These are phyloP conservation scores for Colletotrichum trifolii DNA, from an alignment of 2,329 filamentous ascomycete species.

Conservation along the genomic window DNA sequence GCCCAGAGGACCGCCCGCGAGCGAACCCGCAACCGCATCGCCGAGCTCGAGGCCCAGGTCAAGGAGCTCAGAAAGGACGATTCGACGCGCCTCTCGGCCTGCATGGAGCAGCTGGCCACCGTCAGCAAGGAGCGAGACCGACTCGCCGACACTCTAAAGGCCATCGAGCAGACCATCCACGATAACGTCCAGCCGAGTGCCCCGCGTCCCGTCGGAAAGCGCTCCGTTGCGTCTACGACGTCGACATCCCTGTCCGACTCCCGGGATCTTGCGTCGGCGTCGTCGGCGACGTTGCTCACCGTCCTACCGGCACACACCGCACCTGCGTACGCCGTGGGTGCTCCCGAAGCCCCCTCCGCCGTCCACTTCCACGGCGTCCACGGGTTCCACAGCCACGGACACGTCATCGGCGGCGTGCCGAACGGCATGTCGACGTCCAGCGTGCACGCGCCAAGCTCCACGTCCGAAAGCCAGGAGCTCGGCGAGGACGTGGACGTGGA, in stretches of 20 bases:
- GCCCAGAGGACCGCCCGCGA: constrained; percentile 46
- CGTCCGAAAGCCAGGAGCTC: constrained; percentile 26
- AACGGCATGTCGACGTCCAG: constrained; percentile 4
- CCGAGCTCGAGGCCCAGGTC: constrained; percentile 45
- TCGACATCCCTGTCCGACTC: constrained; percentile 13
- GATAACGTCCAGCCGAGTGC: constrained; percentile 24
- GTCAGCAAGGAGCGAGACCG: constrained; percentile 42
- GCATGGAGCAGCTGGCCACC: constrained; percentile 42
- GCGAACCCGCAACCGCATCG: constrained; percentile 45
- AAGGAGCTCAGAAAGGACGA: constrained; percentile 41
- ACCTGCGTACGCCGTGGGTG: constrained; percentile 1
- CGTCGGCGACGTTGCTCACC: not conserved
- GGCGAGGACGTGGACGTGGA: constrained; percentile 13
- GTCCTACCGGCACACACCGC: not conserved
- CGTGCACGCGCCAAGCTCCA: constrained; percentile 22
- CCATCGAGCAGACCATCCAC: constrained; percentile 36
- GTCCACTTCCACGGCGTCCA: not conserved
- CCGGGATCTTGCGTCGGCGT: not conserved
- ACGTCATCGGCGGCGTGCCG: constrained; percentile 7
- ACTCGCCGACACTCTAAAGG: constrained; percentile 31
- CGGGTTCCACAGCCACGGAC: not conserved
- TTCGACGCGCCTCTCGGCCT: constrained; percentile 40
- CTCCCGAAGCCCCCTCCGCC: not conserved
- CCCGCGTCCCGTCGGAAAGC: constrained; percentile 5
- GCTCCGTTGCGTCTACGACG: not conserved